phyloP scores from a whole-genome alignment of 1,284 basidiomycete genomes.

The Ceratobasidium papillatum region DNA sequence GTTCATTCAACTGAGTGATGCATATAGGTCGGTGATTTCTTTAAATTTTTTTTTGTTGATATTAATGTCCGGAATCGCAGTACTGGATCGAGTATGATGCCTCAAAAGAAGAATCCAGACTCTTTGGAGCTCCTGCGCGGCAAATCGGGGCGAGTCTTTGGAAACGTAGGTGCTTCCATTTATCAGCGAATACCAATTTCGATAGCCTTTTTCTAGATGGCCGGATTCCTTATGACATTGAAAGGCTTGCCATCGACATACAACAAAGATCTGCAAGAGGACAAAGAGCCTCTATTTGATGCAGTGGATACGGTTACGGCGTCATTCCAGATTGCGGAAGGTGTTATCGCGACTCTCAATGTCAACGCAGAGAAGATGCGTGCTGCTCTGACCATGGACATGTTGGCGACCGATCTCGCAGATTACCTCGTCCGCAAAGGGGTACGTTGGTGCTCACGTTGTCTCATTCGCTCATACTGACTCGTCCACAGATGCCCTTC shows the following conservation, averaged over 20 bases:
- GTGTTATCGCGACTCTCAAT: conserved; percentile 89
- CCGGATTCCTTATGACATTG: conserved; percentile 98
- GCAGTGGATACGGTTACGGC: conserved; percentile 90
- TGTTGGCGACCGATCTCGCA: conserved; percentile 95
- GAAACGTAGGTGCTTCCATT: conserved; percentile 67
- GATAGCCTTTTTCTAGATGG: conserved; percentile 67
- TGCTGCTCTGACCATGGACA: conserved; percentile 91
- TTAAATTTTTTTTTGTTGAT: neutral
- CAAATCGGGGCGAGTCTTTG: conserved; percentile 94
- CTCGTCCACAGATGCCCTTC: conserved; percentile 72
- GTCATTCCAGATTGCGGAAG: conserved; percentile 91
- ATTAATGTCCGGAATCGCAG: conserved; percentile 55
- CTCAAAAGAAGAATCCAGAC: conserved; percentile 99
- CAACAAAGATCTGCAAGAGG: conserved; percentile 99
- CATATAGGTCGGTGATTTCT: conserved; percentile 75
- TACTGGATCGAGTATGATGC: conserved; percentile 99
- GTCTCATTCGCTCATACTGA: neutral
- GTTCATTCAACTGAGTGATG: conserved; percentile 93
- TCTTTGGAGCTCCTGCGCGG: conserved; percentile 94
- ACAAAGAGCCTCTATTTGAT: conserved; percentile 98
- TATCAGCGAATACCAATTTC: neutral
- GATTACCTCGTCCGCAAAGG: conserved; percentile 99
- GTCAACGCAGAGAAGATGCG: conserved; percentile 92
- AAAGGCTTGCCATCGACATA: conserved; percentile 98
- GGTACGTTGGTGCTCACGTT: conserved; percentile 60